Conservation (phyloP, 2,329 filamentous ascomycete species). For the Rhynchosporium graminicola region DNA sequence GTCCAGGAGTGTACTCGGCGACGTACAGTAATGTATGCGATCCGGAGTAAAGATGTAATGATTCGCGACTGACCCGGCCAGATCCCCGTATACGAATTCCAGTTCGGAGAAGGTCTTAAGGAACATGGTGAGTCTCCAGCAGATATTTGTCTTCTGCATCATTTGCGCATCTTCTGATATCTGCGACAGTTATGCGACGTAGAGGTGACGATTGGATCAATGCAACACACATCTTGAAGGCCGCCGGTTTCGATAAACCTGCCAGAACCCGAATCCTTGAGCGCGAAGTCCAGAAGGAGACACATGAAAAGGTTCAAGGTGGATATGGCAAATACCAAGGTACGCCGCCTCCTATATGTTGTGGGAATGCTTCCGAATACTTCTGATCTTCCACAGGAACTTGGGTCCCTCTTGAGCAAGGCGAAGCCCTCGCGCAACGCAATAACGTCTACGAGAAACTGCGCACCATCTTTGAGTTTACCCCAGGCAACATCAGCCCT, state of each 20-base stretch:
- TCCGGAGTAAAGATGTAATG: neutral
- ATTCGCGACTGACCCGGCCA: slow-evolving; percentile 43
- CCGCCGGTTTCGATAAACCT: slow-evolving; percentile 95
- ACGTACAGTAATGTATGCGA: slow-evolving; percentile 64
- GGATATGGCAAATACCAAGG: slow-evolving; percentile 99
- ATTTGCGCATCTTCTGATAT: slow-evolving; percentile 14
- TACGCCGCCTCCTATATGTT: slow-evolving; percentile 41
- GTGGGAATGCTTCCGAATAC: slow-evolving; percentile 25
- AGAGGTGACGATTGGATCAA: slow-evolving; percentile 97
- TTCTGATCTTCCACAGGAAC: slow-evolving; percentile 60
- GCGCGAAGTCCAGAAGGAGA: slow-evolving; percentile 92
- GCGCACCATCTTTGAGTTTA: slow-evolving; percentile 84
- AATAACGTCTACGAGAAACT: slow-evolving; percentile 86
- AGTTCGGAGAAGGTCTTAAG: slow-evolving; percentile 75
- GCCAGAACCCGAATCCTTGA: slow-evolving; percentile 93
- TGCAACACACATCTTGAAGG: slow-evolving; percentile 97
- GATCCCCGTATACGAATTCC: slow-evolving; percentile 94
- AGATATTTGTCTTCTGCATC: neutral
- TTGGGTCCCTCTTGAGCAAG: slow-evolving; percentile 88
- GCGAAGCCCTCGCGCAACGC: slow-evolving; percentile 77
- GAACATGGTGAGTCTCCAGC: slow-evolving; percentile 59
- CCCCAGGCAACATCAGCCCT: slow-evolving; percentile 81
- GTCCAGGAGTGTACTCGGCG: slow-evolving; percentile 59
- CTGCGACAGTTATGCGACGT: slow-evolving; percentile 73
- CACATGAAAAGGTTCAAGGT: slow-evolving; percentile 96